These are phyloP conservation scores for Xeromyces bisporus DNA, from an alignment of 495 filamentous ascomycete genomes.

Conservation along the genomic window DNA sequence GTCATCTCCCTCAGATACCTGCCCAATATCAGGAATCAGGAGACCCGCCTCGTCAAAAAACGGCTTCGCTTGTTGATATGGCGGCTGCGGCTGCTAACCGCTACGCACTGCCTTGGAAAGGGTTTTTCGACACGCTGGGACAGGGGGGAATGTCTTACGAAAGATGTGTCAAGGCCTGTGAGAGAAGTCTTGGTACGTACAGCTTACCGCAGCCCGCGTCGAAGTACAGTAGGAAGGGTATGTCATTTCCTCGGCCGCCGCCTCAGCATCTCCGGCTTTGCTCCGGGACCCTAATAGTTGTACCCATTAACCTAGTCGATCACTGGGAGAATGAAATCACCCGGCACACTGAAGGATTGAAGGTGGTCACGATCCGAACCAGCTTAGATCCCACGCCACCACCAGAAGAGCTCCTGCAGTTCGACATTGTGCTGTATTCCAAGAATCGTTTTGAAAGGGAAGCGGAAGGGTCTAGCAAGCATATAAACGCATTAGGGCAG, in stretches of 20 bases:
- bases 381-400: slow-evolving; percentile 39
- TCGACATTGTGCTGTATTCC: slow-evolving; percentile 69
- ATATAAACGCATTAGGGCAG: slow-evolving; percentile 16
- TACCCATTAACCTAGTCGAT: slow-evolving; percentile 32
- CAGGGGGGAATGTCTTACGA: slow-evolving; percentile 20
- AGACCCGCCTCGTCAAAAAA: slow-evolving; percentile 23
- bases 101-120: slow-evolving; percentile 51
- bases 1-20: slow-evolving; percentile 49
- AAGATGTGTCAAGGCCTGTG: slow-evolving; percentile 38
- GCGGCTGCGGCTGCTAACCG: slow-evolving; percentile 50
- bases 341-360: slow-evolving; percentile 54
- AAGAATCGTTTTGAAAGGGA: slow-evolving; percentile 55
- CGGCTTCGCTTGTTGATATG: slow-evolving; percentile 48
- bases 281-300: slow-evolving; percentile 42
- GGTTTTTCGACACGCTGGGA: slow-evolving; percentile 29
- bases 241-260: slow-evolving; percentile 19
- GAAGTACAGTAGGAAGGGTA: slow-evolving; percentile 26
- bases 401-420: slow-evolving; percentile 39
- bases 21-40: slow-evolving; percentile 35
- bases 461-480: slow-evolving; percentile 16
- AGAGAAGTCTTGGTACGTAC: slow-evolving; percentile 36
- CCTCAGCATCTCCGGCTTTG: slow-evolving; percentile 43
- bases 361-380: slow-evolving; percentile 40
- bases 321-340: slow-evolving; percentile 44
- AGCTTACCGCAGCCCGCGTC: slow-evolving; percentile 30